Conservation (phyloP, 1,284 basidiomycete species). For the Sporisorium scitamineum region DNA sequence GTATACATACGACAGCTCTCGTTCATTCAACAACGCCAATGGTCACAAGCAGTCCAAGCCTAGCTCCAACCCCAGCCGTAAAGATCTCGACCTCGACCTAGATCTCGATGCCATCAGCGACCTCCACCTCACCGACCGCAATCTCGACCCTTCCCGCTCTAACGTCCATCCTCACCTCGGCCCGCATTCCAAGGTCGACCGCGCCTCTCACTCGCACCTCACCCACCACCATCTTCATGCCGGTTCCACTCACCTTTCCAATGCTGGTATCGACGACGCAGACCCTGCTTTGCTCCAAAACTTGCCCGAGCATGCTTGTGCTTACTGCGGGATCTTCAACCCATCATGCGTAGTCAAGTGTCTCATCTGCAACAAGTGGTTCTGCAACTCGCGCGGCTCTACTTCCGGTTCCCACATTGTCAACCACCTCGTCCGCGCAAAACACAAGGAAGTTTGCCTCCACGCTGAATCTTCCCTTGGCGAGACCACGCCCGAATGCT, state of each 20-base stretch:
- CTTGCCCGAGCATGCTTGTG: conserved; percentile 53
- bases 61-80: conserved; percentile 11
- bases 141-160: conserved; percentile 34
- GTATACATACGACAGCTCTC: conserved; percentile 19
- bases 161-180: conserved; percentile 12
- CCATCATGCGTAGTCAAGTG: conserved; percentile 98
- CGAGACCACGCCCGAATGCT: conserved; percentile 93
- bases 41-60: conserved; percentile 24
- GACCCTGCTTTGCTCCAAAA: conserved; percentile 31
- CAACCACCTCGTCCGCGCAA: conserved; percentile 97
- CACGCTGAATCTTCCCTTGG: conserved; percentile 95
- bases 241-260: conserved; percentile 4
- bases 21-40: conserved; percentile 6
- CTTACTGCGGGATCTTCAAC: conserved; percentile 97
- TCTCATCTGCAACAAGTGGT: conserved; percentile 91
- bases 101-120: conserved; percentile 58
- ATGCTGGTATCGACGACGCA: conserved; percentile 17
- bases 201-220: conserved; percentile 5
- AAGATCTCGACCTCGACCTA: conserved; percentile 54
- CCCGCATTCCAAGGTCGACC: neutral
- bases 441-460: conserved; percentile 97
- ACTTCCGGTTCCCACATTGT: conserved; percentile 96
- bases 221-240: neutral
- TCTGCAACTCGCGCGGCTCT: conserved; percentile 99
- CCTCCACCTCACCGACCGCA: conserved; percentile 48